Percentiles rank a stretch among this genome's conserved stretches.
phyloP scores from a whole-genome alignment of 2,329 filamentous ascomycete species.

The Neofusicoccum umdonicola region DNA sequence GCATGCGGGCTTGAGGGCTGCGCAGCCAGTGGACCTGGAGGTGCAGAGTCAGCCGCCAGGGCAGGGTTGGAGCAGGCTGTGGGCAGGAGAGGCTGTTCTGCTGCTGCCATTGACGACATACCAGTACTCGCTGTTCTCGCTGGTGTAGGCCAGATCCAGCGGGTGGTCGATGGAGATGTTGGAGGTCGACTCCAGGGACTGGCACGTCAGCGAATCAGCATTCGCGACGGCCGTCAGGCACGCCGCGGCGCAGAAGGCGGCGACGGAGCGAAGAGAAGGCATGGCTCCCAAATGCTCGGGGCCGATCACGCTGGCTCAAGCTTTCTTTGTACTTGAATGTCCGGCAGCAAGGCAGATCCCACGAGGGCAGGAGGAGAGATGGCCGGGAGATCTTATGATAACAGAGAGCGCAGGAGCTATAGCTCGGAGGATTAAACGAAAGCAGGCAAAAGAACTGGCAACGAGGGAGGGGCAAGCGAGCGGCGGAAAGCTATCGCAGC shows the following conservation, averaged over 20 bases:
- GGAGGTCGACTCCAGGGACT: not conserved
- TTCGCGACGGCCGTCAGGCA: not conserved
- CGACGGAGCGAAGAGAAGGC: conserved; percentile 4
- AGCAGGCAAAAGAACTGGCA: not conserved
- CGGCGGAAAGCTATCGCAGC: not conserved
- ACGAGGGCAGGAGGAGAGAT: not conserved
- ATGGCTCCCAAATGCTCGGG: not conserved
- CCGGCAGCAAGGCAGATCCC: not conserved
- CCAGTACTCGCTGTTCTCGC: conserved; percentile 11
- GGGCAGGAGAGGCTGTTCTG: too few species aligned
- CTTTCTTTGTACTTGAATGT: not conserved
- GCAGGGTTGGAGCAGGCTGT: not conserved
- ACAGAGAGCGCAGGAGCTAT: not conserved
- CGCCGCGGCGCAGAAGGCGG: not conserved
- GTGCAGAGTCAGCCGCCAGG: not conserved
- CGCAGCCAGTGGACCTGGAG: conserved; percentile 31
- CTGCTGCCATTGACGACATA: not conserved
- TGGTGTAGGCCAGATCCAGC: conserved; percentile 6
- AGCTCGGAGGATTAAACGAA: not conserved
- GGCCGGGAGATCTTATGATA: too few species aligned
- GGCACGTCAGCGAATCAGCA: conserved; percentile 12
- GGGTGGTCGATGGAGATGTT: conserved; percentile 2
- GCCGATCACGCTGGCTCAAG: not conserved
- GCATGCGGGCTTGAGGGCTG: conserved; percentile 30
- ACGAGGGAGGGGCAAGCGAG: not conserved